A percentile compares a stretch with the other conserved stretches of the same genome.
Evolutionary conservation across 2,329 filamentous ascomycete species (phyloP).

Genomic region (Davidsoniella neocaledoniae): DNA sequence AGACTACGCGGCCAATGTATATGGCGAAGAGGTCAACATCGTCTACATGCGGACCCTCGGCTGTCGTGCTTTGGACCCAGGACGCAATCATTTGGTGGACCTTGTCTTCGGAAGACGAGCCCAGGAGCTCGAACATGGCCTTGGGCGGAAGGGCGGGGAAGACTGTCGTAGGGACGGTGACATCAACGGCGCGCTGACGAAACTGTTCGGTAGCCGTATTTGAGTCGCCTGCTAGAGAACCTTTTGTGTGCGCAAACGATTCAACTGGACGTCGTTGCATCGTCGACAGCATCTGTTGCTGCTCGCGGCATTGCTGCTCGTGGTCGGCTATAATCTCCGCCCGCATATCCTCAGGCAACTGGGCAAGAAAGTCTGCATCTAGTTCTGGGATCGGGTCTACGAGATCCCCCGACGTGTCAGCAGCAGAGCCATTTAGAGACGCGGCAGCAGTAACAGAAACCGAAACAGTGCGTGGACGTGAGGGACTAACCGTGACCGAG

Average conservation of each 20-base stretch:
- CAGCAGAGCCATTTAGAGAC: constrained; percentile 16
- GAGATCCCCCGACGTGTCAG: too few species aligned
- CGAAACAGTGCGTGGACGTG: background rate
- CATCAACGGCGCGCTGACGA: too few species aligned
- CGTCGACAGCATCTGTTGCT: too few species aligned
- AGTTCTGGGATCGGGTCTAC: constrained; percentile 23
- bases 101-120: constrained; percentile 32
- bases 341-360: constrained; percentile 66
- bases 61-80: constrained; percentile 58
- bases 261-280: too few species aligned
- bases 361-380: constrained; percentile 60
- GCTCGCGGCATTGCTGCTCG: constrained; percentile 25
- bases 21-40: constrained; percentile 60
- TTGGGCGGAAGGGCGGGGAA: constrained; percentile 32
- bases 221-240: too few species aligned
- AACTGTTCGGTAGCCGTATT: too few species aligned
- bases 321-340: constrained; percentile 65
- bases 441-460: constrained; percentile 15
- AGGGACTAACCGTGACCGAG: constrained; percentile 6
- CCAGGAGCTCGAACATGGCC: constrained; percentile 28
- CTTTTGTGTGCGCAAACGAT: too few species aligned
- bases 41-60: constrained; percentile 55
- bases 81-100: constrained; percentile 56
- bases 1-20: constrained; percentile 57
- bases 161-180: constrained; percentile 19